Evolutionary conservation across 257 asterid species (phyloP).

Genomic region (Leptodermis oblonga): DNA sequence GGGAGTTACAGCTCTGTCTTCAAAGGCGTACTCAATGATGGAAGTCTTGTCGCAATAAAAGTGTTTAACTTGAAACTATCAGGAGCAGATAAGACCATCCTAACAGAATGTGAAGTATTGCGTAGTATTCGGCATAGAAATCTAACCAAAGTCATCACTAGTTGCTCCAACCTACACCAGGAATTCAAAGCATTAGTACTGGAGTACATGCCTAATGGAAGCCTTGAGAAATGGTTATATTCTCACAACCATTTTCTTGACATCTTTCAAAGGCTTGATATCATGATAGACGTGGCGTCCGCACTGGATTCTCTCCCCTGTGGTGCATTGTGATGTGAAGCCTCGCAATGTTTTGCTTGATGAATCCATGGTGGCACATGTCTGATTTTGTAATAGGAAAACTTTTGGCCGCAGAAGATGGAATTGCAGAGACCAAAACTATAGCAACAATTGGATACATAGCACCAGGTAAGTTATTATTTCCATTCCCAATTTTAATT

Average conservation of each 20-base stretch:
- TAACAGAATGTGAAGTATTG: slow-evolving; percentile 15
- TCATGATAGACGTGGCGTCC: slow-evolving; percentile 14
- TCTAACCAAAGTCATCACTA: too few species aligned
- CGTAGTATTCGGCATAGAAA: slow-evolving; percentile 12
- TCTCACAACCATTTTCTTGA: background rate
- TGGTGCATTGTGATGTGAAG: slow-evolving; percentile 22
- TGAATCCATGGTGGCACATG: slow-evolving; percentile 15
- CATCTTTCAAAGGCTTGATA: slow-evolving; percentile 7
- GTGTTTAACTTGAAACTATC: background rate
- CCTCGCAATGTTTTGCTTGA: too few species aligned
- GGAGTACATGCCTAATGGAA: too few species aligned
- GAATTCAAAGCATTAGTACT: too few species aligned
- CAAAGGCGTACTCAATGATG: slow-evolving; percentile 9
- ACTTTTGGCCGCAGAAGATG: slow-evolving; percentile 1
- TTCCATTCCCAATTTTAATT: background rate
- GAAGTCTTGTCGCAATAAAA: slow-evolving; percentile 10
- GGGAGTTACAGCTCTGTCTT: slow-evolving; percentile 9
- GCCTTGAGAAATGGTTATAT: slow-evolving; percentile 14
- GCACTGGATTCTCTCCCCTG: slow-evolving; percentile 13
- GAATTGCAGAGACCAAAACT: slow-evolving; percentile 5
- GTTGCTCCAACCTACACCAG: too few species aligned
- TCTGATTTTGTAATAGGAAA: slow-evolving; percentile 17
- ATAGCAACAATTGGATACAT: slow-evolving; percentile 11
- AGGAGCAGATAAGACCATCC: slow-evolving; percentile 8
- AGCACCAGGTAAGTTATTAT: slow-evolving; percentile 7